phyloP scores from a whole-genome alignment of 192 early-diverging fungal species.

The Neocallimastix lanati region DNA sequence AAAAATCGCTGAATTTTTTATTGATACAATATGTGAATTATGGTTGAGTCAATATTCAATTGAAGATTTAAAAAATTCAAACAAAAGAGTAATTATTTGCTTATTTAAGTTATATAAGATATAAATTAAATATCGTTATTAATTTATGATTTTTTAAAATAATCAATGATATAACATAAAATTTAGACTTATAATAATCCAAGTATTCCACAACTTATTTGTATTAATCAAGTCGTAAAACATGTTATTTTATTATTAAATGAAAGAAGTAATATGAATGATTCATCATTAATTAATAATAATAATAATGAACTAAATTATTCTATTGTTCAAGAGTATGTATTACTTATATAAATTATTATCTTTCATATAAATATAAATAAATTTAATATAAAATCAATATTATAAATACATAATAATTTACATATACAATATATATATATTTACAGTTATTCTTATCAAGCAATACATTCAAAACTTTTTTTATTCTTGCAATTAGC shows the following conservation, averaged over 20 bases:
- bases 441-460: not conserved
- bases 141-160: too few relatives aligned
- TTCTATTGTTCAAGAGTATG: not conserved
- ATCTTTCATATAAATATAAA: too few relatives aligned
- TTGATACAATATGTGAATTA: not conserved
- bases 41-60: not conserved
- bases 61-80: not conserved
- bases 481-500: not conserved
- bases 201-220: not conserved
- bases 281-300: not conserved
- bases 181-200: not conserved
- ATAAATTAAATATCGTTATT: too few relatives aligned
- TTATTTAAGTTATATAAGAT: too few relatives aligned
- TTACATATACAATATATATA: not conserved
- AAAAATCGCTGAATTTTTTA: not conserved
- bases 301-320: not conserved
- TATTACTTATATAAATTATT: not conserved
- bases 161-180: not conserved
- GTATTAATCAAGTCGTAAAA: not conserved
- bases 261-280: not conserved
- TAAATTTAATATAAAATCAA: too few relatives aligned
- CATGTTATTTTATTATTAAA: not conserved
- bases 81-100: not conserved
- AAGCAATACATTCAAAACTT: not conserved
- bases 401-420: not conserved